Evolutionary conservation across 768 basidiomycete genomes (phyloP).

Genomic region (Obba rivulosa): DNA sequence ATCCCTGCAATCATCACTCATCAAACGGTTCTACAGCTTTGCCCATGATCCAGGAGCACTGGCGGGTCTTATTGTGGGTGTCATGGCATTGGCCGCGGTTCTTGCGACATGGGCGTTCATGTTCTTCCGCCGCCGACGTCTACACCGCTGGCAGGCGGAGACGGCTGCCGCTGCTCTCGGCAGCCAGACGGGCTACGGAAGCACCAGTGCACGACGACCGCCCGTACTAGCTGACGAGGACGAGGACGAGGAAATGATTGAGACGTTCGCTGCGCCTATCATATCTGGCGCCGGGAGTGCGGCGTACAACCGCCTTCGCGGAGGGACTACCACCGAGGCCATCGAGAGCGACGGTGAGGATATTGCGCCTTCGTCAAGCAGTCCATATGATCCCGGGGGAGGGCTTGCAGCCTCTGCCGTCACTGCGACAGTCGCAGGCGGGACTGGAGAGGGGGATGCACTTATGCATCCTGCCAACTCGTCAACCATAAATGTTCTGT

Average conservation of each 20-base stretch:
- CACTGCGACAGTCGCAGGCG: too few species aligned
- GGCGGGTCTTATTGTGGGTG: constrained; percentile 18
- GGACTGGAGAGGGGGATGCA: constrained; percentile 5
- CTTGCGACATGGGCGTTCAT: constrained; percentile 13
- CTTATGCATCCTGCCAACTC: constrained; percentile 13
- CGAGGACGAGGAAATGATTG: constrained; percentile 3
- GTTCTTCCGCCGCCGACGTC: constrained; percentile 15
- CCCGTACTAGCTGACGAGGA: constrained; percentile 12
- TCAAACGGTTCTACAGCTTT: constrained; percentile 7
- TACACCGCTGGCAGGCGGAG: constrained; percentile 13
- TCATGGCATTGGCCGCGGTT: constrained; percentile 15
- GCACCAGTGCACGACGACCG: background rate
- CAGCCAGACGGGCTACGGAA: constrained; percentile 1
- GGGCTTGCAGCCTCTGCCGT: background rate
- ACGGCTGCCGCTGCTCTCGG: constrained; percentile 11
- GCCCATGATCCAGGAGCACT: constrained; percentile 19
- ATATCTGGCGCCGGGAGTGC: constrained; percentile 1
- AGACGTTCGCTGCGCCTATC: constrained; percentile 5
- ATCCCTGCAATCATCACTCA: background rate
- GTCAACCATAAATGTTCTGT: constrained; percentile 3
- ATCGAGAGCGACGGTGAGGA: constrained; percentile 1
- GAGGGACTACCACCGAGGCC: constrained; percentile 8
- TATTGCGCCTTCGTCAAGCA: constrained; percentile 2
- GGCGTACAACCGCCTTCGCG: constrained; percentile 10
- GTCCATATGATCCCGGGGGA: constrained; percentile 6